Conservation (phyloP, 768 basidiomycete genomes). For the Tephrocybe sp. region DNA sequence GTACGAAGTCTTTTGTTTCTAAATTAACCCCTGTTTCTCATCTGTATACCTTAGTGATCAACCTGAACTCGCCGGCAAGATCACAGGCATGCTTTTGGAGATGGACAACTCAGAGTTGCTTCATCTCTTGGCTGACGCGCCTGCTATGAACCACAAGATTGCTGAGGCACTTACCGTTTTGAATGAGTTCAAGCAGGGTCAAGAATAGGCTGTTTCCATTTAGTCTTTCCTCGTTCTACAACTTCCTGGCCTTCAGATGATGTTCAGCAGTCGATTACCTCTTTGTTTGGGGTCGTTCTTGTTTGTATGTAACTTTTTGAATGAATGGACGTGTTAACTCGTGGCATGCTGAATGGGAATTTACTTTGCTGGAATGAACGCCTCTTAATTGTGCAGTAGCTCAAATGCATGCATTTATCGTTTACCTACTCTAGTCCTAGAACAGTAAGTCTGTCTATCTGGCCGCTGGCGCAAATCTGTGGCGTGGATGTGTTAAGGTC, state of each 20-base stretch:
- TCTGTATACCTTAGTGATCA: constrained; percentile 49
- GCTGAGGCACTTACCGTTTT: constrained; percentile 88
- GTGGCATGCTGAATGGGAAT: neutral
- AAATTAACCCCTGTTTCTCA: constrained; percentile 9
- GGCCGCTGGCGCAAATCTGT: too few species aligned
- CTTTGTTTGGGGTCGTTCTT: constrained; percentile 27
- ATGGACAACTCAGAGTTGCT: constrained; percentile 97
- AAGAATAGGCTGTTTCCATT: constrained; percentile 14
- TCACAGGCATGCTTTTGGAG: constrained; percentile 98
- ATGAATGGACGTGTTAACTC: constrained; percentile 3
- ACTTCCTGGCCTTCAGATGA: constrained; percentile 23
- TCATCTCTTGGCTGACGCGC: constrained; percentile 78
- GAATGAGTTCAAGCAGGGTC: constrained; percentile 62
- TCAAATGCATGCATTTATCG: constrained; percentile 14
- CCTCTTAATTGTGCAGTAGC: constrained; percentile 7
- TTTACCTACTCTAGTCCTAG: too few species aligned
- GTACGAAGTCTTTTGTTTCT: constrained; percentile 43
- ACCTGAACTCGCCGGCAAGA: constrained; percentile 95
- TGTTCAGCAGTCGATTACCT: constrained; percentile 22
- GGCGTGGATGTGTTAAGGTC: too few species aligned
- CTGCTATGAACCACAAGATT: constrained; percentile 87
- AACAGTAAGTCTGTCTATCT: too few species aligned
- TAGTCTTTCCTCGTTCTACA: constrained; percentile 33
- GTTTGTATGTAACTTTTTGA: constrained; percentile 20
- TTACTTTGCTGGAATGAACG: neutral